Evolutionary conservation across 2,329 filamentous ascomycete genomes (phyloP), one percentile per base, ranked within the genome.

Genomic region (Arthrobotrys sphaeroides): DNA sequence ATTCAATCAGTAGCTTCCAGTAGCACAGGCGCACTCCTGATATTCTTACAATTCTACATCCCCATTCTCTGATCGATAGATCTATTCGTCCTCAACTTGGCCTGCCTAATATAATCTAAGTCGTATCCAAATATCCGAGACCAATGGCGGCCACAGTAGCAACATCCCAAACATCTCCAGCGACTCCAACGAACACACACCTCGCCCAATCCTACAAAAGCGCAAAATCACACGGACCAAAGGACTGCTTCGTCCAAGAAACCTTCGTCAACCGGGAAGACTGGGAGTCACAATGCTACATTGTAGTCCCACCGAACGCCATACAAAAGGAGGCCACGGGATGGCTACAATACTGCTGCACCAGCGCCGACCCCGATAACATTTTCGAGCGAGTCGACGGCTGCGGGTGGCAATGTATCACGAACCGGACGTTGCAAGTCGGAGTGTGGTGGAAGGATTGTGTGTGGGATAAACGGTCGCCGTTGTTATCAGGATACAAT

Each of bases 391-490:
- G 9, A 22, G 26, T 28, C 5, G 49, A 67, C 12, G 22, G 20
- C 9, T 47, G 62, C 26, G n/a, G 62, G 10, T 67, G 49, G 60
- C 42, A 64, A 18, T 67, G 49, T 38, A 40, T 67, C 10, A 67
- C 62, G 7, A 47, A 67, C 10, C 31, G 31, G 12, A 24, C 38
- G 12, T 13, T 67, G 1, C 33, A 55, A 20, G 36, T 47, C 12
- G 49, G n/a, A 10, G 3, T 1, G 5, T 57, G 49, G 62, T 57
- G 47, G 38, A 45, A 67, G 22, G 12, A 67, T n/a, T 67, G 47
- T 20, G 28, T 66, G 31, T 55, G 36, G 20, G 61, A 65, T 20
- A 20, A 53, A 18, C 33, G 45, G 26, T 65, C 47, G 7, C 47
- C 61, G 20, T 33, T 55, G 20, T 33, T 18, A 16, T 31, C 18